These are phyloP conservation scores for Lavandula angustifolia DNA, from an alignment of 257 asterid species.

Conservation along the genomic window DNA sequence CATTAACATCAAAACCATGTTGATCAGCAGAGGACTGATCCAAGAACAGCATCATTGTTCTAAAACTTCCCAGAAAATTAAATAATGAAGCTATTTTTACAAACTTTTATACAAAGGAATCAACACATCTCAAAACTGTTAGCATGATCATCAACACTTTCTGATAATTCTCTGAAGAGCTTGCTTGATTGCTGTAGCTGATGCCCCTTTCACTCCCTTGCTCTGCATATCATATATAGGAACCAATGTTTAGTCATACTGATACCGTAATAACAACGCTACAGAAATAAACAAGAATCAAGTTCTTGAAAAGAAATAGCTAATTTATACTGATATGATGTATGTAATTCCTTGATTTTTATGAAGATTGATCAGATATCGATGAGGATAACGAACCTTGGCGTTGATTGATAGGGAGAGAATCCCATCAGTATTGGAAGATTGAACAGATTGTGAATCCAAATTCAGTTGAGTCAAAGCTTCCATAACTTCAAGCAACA, in stretches of 20 bases:
- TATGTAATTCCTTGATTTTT: neutral
- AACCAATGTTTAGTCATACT: neutral
- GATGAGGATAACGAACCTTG: conserved; percentile 47
- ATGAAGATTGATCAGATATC: too few relatives aligned
- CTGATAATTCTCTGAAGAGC: conserved; percentile 57
- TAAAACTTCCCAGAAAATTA: conserved; percentile 23
- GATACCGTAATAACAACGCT: neutral
- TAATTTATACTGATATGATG: neutral
- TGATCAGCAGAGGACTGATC: conserved; percentile 4
- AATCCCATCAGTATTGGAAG: conserved; percentile 63
- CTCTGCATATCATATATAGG: conserved; percentile 48
- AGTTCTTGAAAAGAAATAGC: neutral
- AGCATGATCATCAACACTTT: conserved; percentile 42
- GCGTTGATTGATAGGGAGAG: conserved; percentile 62
- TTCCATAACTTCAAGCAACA: conserved; percentile 58
- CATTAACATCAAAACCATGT: neutral
- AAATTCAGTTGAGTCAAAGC: conserved; percentile 56
- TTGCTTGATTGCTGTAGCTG: conserved; percentile 56
- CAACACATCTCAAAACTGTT: conserved; percentile 10
- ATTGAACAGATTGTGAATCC: conserved; percentile 64
- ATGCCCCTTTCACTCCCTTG: conserved; percentile 54
- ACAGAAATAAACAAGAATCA: neutral
- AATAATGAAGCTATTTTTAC: conserved; percentile 17
- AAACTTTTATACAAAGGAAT: conserved; percentile 25
- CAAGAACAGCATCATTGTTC: conserved; percentile 8